These are phyloP conservation scores for Eutrema yunnanense DNA, from an alignment of 345 rosid genomes.

Conservation along the genomic window DNA sequence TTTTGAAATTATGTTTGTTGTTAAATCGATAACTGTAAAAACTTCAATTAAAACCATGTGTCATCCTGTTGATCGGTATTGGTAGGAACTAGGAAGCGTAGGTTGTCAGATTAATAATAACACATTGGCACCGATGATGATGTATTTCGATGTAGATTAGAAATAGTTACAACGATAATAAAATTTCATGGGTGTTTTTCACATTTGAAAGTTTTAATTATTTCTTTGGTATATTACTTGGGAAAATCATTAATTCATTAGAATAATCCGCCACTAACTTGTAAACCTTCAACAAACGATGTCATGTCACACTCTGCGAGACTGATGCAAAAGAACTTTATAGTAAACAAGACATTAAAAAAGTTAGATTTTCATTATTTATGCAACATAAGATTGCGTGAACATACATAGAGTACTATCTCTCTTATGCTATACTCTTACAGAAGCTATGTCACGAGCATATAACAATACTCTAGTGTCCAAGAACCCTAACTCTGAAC, in stretches of 20 bases:
- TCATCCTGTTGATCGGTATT: not conserved
- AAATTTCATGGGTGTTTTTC: not conserved
- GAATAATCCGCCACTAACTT: not conserved
- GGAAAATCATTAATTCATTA: too few relatives aligned
- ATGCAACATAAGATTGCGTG: slow-evolving; percentile 13
- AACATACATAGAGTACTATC: not conserved
- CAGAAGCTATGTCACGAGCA: slow-evolving; percentile 15
- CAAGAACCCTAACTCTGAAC: slow-evolving; percentile 16
- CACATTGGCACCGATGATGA: not conserved
- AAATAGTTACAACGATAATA: not conserved
- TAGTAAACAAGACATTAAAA: not conserved
- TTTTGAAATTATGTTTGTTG: not conserved
- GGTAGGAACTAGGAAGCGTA: not conserved
- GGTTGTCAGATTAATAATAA: not conserved
- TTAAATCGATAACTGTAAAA: not conserved
- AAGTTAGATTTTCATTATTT: slow-evolving; percentile 9
- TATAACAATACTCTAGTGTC: not conserved
- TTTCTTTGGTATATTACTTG: not conserved
- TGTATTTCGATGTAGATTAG: not conserved
- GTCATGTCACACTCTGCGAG: not conserved
- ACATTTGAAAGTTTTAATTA: not conserved
- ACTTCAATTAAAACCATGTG: not conserved
- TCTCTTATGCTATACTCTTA: slow-evolving; percentile 5
- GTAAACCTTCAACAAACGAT: not conserved
- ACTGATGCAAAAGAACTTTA: not conserved